These are phyloP conservation scores for Fusarium clavum DNA, from an alignment of 2,329 filamentous ascomycete genomes.

Conservation along the genomic window DNA sequence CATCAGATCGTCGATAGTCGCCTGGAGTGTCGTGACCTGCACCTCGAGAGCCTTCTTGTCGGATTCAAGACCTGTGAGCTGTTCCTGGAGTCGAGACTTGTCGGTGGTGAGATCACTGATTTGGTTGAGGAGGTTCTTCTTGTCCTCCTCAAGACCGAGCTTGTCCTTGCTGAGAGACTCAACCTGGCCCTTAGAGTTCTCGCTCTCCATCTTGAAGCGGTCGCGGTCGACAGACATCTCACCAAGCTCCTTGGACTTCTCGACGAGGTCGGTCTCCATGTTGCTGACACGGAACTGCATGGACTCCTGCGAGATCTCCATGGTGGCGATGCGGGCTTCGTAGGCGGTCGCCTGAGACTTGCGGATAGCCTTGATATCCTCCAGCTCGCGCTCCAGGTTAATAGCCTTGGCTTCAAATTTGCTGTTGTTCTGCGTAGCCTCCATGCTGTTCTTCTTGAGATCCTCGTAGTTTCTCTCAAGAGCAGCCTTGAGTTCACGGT, in stretches of 20 bases:
- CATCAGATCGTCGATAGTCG: constrained; percentile 40
- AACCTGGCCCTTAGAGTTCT: constrained; percentile 34
- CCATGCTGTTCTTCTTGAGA: constrained; percentile 41
- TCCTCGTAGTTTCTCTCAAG: constrained; percentile 46
- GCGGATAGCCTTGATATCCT: constrained; percentile 41
- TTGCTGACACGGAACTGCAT: constrained; percentile 42
- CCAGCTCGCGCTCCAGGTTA: constrained; percentile 45
- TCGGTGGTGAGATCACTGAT: constrained; percentile 34
- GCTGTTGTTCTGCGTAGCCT: constrained; percentile 18
- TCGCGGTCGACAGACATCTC: constrained; percentile 43
- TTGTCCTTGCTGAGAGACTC: constrained; percentile 40
- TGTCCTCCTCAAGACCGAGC: constrained; percentile 39
- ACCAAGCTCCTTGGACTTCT: constrained; percentile 42
- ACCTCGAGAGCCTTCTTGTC: constrained; percentile 42
- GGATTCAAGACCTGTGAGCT: constrained; percentile 36
- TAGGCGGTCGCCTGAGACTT: constrained; percentile 45
- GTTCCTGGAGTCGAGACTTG: constrained; percentile 33
- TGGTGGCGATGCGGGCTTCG: constrained; percentile 41
- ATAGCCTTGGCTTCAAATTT: constrained; percentile 43
- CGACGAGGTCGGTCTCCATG: constrained; percentile 42
- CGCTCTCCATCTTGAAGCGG: constrained; percentile 34
- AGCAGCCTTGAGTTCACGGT: constrained; percentile 42
- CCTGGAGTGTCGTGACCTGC: constrained; percentile 34
- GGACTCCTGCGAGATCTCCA: constrained; percentile 47
- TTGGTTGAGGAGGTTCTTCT: constrained; percentile 36